phyloP scores from a whole-genome alignment of 2,329 filamentous ascomycete species.

The Trichoderma sp. region DNA sequence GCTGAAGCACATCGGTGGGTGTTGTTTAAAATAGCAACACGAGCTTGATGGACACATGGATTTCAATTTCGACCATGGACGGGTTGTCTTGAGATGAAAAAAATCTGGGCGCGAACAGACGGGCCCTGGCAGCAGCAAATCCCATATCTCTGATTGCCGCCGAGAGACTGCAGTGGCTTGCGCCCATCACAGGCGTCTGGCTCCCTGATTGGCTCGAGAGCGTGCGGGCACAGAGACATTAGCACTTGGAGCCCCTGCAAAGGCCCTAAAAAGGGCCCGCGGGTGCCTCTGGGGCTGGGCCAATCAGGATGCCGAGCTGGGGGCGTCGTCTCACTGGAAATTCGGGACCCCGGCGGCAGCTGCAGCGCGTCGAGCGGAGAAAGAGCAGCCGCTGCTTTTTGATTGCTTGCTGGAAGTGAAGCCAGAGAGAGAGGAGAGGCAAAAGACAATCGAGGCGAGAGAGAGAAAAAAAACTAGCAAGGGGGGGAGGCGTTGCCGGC shows the following conservation, averaged over 20 bases:
- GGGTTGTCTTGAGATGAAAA: background rate
- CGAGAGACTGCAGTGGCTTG: constrained; percentile 22
- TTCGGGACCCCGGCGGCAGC: background rate
- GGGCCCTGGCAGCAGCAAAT: constrained; percentile 28
- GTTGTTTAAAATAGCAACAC: constrained; percentile 6
- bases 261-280: constrained; percentile 1
- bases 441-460: background rate
- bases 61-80: background rate
- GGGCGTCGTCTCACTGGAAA: background rate
- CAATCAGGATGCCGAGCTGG: background rate
- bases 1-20: constrained; percentile 2
- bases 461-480: background rate
- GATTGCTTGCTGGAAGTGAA: background rate
- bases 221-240: constrained; percentile 1
- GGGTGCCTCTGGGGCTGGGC: background rate
- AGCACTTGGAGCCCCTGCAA: background rate
- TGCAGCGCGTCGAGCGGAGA: background rate
- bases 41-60: background rate
- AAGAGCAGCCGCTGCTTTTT: background rate
- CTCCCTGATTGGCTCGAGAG: background rate
- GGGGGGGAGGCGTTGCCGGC: constrained; percentile 21
- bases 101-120: background rate
- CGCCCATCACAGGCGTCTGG: background rate
- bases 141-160: constrained; percentile 43
- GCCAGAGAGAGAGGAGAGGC: background rate